Percentiles rank a stretch among this genome's conserved stretches.
Conservation (phyloP, 2,329 filamentous ascomycete genomes). For the Madurella mycetomatis region DNA sequence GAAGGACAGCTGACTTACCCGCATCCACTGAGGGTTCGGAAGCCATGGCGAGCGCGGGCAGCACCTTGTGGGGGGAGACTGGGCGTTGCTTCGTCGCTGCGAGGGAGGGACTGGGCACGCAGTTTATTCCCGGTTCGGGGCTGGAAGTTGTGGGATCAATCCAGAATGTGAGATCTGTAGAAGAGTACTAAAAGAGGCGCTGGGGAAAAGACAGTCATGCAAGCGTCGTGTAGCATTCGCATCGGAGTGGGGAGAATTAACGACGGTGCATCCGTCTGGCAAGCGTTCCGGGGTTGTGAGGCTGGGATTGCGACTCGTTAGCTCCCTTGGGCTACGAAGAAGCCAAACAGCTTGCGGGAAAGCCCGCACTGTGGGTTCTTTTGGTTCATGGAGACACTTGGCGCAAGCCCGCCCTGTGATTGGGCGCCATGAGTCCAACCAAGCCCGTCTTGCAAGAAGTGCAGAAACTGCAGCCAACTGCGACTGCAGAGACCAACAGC, state of each 20-base stretch:
- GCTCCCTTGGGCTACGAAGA: constrained; percentile 14
- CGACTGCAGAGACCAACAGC: constrained; percentile 12
- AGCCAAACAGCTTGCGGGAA: constrained; percentile 22
- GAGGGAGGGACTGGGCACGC: neutral
- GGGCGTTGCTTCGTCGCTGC: constrained; percentile 1
- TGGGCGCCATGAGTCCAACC: constrained; percentile 16
- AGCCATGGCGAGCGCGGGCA: constrained; percentile 26
- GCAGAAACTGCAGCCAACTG: constrained; percentile 14
- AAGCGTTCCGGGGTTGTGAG: constrained; percentile 11
- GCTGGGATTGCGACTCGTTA: constrained; percentile 22
- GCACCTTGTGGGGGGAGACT: constrained; percentile 2
- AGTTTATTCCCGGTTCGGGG: neutral
- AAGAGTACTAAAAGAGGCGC: neutral
- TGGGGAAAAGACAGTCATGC: neutral
- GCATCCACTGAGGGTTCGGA: constrained; percentile 28
- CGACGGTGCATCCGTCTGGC: constrained; percentile 1
- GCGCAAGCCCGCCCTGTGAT: constrained; percentile 15
- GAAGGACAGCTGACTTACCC: neutral
- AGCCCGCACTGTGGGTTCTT: constrained; percentile 18
- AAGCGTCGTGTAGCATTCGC: neutral
- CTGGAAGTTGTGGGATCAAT: neutral
- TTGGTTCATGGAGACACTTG: constrained; percentile 16
- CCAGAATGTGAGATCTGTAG: neutral
- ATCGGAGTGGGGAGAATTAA: constrained; percentile 3
- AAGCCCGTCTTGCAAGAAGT: constrained; percentile 9